Base-by-base conservation (phyloP, 768 basidiomycete species). In the Pulveroboletus sp. region DNA sequence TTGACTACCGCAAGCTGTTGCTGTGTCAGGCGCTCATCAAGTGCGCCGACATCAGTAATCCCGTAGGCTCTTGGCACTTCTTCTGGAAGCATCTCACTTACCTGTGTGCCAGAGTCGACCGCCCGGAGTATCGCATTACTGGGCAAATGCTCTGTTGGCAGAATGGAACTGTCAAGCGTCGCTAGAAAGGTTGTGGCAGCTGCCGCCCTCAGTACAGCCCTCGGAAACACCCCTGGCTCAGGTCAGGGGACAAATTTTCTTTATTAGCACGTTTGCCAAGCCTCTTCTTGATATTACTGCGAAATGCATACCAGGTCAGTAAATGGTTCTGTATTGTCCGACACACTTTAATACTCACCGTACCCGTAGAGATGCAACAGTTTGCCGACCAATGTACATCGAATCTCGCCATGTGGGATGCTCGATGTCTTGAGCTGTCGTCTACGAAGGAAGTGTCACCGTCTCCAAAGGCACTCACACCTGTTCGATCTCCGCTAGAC, bases 21-120 rank as follows among this genome's bases (percentile, higher is more conserved):
- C 68, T 93, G 21, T 95, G 91, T 64, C 93, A 97, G 61, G 88
- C 89, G 3, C 71, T 99, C 45, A 83, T 99, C 66, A 98, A 99
- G 69, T 96, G 94, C 62, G 93, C 95, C 15, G 96, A 99, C 71
- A 98, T 99, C 62, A 93, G 91, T 65, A 99, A 99, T 67, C 95
- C 96, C 14, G 93, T 96, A 65, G 57, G 93, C 80, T 15, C 28
- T 42, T 12, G 31, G 9, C 18, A 41, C 6, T 10, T 36, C 35
- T 27, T 49, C 10, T 26, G 21, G 50, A 56, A 27, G 5, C 6
- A 32, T 43, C 47, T 48, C 27, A 51, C 45, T 58, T 39, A 57
- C 40, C 28, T 5, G 5, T 38, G 38, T 47, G 39, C 31, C 60
- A 97, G 94, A 86, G 86, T 55, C 93, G 95, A 17, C 95, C 96